Evolutionary conservation across 305 asterid genomes (phyloP).

Genomic region (Fraxinus ornus): DNA sequence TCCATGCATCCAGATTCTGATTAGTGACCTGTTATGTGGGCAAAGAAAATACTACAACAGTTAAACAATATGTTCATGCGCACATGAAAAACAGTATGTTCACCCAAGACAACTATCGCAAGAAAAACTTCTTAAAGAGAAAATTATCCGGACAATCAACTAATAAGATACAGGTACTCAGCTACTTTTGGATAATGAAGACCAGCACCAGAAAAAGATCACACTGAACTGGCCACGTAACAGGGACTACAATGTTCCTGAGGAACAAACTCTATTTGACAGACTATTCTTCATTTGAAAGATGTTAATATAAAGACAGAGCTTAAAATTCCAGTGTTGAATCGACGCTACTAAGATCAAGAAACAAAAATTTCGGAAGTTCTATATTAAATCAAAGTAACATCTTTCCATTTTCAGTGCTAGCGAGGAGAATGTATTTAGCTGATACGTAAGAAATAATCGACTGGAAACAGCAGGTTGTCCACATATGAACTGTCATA

Average conservation of each 20-base stretch:
- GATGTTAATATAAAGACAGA: background rate
- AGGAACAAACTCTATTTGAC: constrained; percentile 12
- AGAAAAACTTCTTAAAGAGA: constrained; percentile 15
- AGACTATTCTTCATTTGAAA: constrained; percentile 5
- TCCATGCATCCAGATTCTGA: constrained; percentile 84
- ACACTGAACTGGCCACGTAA: constrained; percentile 7
- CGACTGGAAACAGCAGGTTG: constrained; percentile 1
- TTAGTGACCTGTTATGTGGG: constrained; percentile 71
- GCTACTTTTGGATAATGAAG: constrained; percentile 14
- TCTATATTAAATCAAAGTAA: background rate
- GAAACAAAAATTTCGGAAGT: background rate
- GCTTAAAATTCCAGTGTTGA: background rate
- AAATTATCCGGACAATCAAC: constrained; percentile 17
- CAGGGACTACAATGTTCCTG: background rate
- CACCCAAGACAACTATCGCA: constrained; percentile 15
- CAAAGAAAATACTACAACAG: constrained; percentile 2
- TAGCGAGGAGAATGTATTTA: constrained; percentile 4
- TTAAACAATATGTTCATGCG: constrained; percentile 17
- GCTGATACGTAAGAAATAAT: constrained; percentile 7
- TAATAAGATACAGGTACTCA: constrained; percentile 7
- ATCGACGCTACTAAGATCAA: background rate
- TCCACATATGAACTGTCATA: background rate
- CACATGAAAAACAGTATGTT: constrained; percentile 9
- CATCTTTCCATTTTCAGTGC: background rate
- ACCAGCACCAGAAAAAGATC: constrained; percentile 3